These are phyloP conservation scores for Talaromyces proteolyticus DNA, from an alignment of 495 filamentous ascomycete genomes.

Conservation along the genomic window DNA sequence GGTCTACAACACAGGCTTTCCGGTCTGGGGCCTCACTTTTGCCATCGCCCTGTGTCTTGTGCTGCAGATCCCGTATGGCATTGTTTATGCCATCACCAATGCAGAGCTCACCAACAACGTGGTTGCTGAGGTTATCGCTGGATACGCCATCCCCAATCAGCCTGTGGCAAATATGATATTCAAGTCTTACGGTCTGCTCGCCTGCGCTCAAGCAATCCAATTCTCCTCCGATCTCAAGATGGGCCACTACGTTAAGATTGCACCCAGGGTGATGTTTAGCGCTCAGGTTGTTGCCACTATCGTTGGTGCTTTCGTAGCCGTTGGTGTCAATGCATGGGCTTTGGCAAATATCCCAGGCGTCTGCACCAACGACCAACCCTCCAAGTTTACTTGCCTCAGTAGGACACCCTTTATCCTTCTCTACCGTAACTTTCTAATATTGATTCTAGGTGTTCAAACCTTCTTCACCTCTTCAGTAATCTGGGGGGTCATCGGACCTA, in stretches of 20 bases:
- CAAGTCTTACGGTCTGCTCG: conserved; percentile 68
- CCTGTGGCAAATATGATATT: conserved; percentile 90
- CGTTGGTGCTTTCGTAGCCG: conserved; percentile 43
- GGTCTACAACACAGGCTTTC: conserved; percentile 60
- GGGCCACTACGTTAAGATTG: conserved; percentile 55
- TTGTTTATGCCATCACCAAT: conserved; percentile 84
- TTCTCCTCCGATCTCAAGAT: conserved; percentile 44
- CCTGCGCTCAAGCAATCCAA: conserved; percentile 44
- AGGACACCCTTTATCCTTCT: too few species aligned
- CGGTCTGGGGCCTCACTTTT: conserved; percentile 76
- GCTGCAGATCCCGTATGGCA: conserved; percentile 79
- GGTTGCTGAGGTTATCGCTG: conserved; percentile 72
- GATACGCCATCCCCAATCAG: conserved; percentile 70
- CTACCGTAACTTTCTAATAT: too few species aligned
- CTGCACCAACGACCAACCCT: conserved; percentile 30
- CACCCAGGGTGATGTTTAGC: conserved; percentile 43
- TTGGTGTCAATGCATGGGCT: conserved; percentile 46
- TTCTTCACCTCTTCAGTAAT: conserved; percentile 44
- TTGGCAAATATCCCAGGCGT: conserved; percentile 38
- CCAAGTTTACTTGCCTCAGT: conserved; percentile 48
- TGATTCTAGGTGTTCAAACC: conserved; percentile 43
- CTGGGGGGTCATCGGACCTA: conserved; percentile 36
- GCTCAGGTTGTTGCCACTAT: conserved; percentile 44
- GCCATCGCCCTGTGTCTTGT: conserved; percentile 60
- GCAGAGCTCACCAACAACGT: conserved; percentile 75